Base-by-base conservation (phyloP, 768 basidiomycete species). In the Amanita phalloides region DNA sequence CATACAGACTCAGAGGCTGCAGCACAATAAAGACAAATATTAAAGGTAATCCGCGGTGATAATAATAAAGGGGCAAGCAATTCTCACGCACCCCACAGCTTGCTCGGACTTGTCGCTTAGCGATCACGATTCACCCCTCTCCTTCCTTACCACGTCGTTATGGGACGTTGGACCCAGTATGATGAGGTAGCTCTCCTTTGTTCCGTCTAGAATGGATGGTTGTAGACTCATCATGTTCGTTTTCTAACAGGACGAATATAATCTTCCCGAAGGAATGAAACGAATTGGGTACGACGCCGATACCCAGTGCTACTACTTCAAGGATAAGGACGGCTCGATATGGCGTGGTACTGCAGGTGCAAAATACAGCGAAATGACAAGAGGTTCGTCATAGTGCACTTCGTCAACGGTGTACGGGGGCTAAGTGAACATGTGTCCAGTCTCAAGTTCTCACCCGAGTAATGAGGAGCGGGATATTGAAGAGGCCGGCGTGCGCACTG, bases 221-320 rank as follows among this genome's bases (percentile, higher is more conserved):
- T n/a, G 23, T 7, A 25, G n/a, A 21, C 30, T 46, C 4, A 47
- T 36, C 35, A 4, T 42, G 10, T 32, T 32, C 6, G 9, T 32
- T 9, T 32, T 11, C 49, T 37, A 13, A 0, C 47, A 78, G 77
- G 77, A 79, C 57, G 71, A 70, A 46, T 68, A 72, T 61, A 72
- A 76, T 33, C 66, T 79, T 6, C 77, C 78, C 10, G 74, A 73
- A 53, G 78, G 78, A 48, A 75, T 79, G 76, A 69, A 78, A 55
- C 79, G 87, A 32, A 77, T 85, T 52, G 87, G 86, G 9, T 90
- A 89, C 60, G 87, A 90, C 65, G 68, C 81, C 3, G 87, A 90
- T 67, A 72, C 74, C 1, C 75, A 77, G 45, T 68, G 74, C 45
- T 88, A 89, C 68, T 73, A 75, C 61, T 90, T 82, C 66, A 73